Conservation (phyloP, 2,329 filamentous ascomycete species). For the Exophiala lecanii-corni region DNA sequence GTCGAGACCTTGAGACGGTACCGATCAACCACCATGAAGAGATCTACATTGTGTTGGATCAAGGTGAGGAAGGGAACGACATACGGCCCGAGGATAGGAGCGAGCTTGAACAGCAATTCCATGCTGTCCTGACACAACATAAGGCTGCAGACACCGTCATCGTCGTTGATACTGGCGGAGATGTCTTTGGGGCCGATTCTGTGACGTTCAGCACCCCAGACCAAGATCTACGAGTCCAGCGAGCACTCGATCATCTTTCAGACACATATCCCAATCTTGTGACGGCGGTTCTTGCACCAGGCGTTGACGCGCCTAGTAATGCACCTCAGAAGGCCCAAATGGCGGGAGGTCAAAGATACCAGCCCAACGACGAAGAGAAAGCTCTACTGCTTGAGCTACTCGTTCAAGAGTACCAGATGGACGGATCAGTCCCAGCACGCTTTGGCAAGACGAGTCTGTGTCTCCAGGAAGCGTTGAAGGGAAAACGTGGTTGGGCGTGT, state of each 20-base stretch:
- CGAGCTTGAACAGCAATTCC: slow-evolving; percentile 20
- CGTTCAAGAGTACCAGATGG: slow-evolving; percentile 22
- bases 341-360: slow-evolving; percentile 20
- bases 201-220: slow-evolving; percentile 18
- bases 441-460: slow-evolving; percentile 26
- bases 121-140: slow-evolving; percentile 13
- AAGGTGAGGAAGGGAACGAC: slow-evolving; percentile 16
- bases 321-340: slow-evolving; percentile 18
- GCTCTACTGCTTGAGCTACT: slow-evolving; percentile 21
- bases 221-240: slow-evolving; percentile 23
- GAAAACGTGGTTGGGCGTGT: slow-evolving; percentile 20
- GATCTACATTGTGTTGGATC: slow-evolving; percentile 25
- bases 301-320: slow-evolving; percentile 23
- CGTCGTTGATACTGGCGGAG: slow-evolving; percentile 26
- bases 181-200: slow-evolving; percentile 23
- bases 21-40: slow-evolving; percentile 20
- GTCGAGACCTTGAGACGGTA: slow-evolving; percentile 24
- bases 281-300: slow-evolving; percentile 24
- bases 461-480: slow-evolving; percentile 21
- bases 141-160: slow-evolving; percentile 17
- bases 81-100: slow-evolving; percentile 21
- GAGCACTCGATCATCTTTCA: slow-evolving; percentile 10
- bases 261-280: slow-evolving; percentile 18
- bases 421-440: slow-evolving; percentile 21
- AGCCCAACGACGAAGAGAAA: slow-evolving; percentile 16